Evolutionary conservation across 306 rosid genomes (phyloP), one percentile per base, ranked within the genome.

Genomic region (Crotalaria pallida): DNA sequence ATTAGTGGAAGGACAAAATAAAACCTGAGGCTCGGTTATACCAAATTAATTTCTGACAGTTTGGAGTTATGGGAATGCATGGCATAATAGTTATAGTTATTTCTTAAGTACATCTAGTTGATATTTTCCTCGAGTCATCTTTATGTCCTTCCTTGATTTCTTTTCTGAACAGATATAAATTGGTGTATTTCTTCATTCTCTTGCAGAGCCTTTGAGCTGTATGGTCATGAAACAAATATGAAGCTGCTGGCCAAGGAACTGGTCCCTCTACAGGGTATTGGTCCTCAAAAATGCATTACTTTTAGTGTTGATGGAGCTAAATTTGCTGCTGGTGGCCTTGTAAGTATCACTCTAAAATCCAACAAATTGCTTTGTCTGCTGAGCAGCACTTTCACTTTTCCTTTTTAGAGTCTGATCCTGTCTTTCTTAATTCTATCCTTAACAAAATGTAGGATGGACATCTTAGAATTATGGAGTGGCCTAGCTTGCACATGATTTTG

Each of bases 251-350:
- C 77, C 58, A 90, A 84, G 83, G 84, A 87, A 45, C 58, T 86
- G 66, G 50, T 82, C 48, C 76, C 90, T 71, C 81, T 90, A 19
- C 75, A 79, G 65, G 84, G 57, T 44, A 71, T 87, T 24, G 87
- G 96, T 69, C 87, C 88, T 18, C 96, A 88, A 75, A 90, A 76
- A 43, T 87, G 98, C 76, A 56, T 94, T 21, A 63, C 86, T 71
- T 90, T 94, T 74, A 88, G 98, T 71, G 89, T 88, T 60, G 98
- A 94, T 72, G 98, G 98, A 67, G 87, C 97, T 81, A 94, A 85
- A 75, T 57, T 94, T 69, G 97, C 98, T 55, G 85, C 90, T 41
- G 98, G 98, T 8, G 96, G 96, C 11, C 74, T 47, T 86, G 98
- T 94, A 80, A 85, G 90, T 68, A 68, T 53, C 47, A 40, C 49